Base-by-base conservation (phyloP, 345 rosid genomes). In the Bretschneidera sinensis region DNA sequence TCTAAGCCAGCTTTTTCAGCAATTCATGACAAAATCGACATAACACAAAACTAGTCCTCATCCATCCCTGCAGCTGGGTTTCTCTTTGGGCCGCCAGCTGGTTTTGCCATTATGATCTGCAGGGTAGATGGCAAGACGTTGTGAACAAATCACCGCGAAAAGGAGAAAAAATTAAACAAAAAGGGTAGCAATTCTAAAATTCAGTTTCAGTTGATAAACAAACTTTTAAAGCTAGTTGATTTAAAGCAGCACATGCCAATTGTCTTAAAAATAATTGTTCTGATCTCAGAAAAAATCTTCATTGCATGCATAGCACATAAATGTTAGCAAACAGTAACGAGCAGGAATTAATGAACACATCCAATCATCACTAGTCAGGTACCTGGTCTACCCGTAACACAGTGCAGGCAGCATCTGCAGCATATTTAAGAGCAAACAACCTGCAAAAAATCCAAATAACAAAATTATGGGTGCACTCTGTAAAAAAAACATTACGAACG, bases 361-460 rank as follows among this genome's bases (percentile, higher is more conserved):
- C 16, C 39, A 62, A 6, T 48, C 23, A 15, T 18, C 15, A 11
- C 59, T 21, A 62, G 31, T 48, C 19, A 21, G 22, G 45, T 73
- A 89, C 99, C 99, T 88, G 98, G 74, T 95, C 99, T 34, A 95
- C 97, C 20, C 99, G 86, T 75, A 95, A 72, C 19, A 95, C 98
- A 14, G 98, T 91, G 84, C 96, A 86, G 60, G 91, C 96, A 67
- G 99, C 99, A 71, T 91, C 98, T 17, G 99, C 86, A 65, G 99
- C 91, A 68, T 83, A 95, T 72, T 85, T 91, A 31, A 95, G 96
- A 60, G 99, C 97, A 66, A 88, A 88, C 34, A 75, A 72, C 87
- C 99, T 95, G 76, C 56, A 63, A 25, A 51, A 17, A 34, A 54
- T 51, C 24, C 51, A 57, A 66, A 65, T 22, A 34, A 15, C 16